Evolutionary conservation across 2,329 filamentous ascomycete species (phyloP).

Genomic region (Apiospora aurea): DNA sequence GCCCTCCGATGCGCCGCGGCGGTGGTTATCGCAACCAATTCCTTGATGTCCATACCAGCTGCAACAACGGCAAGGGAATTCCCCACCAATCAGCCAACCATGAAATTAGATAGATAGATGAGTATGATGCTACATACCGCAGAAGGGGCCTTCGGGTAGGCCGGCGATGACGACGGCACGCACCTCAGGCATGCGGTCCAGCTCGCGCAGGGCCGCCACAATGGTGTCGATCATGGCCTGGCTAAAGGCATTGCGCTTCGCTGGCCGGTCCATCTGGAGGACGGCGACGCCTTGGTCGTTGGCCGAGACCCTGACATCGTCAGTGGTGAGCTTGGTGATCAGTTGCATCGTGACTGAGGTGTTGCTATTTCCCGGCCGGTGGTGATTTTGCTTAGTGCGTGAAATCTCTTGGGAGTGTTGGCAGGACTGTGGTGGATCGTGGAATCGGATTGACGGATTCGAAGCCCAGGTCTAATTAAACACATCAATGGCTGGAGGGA

Average conservation of each 20-base stretch:
- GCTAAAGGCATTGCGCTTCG: slow-evolving; percentile 66
- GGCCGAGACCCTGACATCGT: slow-evolving; percentile 21
- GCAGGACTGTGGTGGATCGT: background rate
- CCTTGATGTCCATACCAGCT: slow-evolving; percentile 46
- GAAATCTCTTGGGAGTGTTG: background rate
- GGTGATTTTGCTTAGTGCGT: background rate
- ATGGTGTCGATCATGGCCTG: slow-evolving; percentile 51
- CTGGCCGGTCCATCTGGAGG: slow-evolving; percentile 28
- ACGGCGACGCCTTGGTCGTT: slow-evolving; percentile 20
- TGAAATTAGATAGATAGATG: background rate
- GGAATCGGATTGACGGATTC: background rate
- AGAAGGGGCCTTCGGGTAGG: slow-evolving; percentile 44
- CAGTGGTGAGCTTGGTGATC: background rate
- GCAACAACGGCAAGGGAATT: slow-evolving; percentile 4
- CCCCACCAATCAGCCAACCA: background rate
- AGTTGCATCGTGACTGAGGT: background rate
- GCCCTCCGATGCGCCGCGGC: slow-evolving; percentile 36
- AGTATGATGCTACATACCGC: slow-evolving; percentile 38
- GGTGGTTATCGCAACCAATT: slow-evolving; percentile 41
- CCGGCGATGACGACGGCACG: slow-evolving; percentile 49
- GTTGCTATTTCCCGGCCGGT: background rate
- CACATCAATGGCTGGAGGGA: background rate
- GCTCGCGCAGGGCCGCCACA: slow-evolving; percentile 46
- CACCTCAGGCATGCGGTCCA: slow-evolving; percentile 38
- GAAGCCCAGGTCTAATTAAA: slow-evolving; percentile 4